phyloP scores from a whole-genome alignment of 192 early-diverging fungal species.

The Backusella sp. region DNA sequence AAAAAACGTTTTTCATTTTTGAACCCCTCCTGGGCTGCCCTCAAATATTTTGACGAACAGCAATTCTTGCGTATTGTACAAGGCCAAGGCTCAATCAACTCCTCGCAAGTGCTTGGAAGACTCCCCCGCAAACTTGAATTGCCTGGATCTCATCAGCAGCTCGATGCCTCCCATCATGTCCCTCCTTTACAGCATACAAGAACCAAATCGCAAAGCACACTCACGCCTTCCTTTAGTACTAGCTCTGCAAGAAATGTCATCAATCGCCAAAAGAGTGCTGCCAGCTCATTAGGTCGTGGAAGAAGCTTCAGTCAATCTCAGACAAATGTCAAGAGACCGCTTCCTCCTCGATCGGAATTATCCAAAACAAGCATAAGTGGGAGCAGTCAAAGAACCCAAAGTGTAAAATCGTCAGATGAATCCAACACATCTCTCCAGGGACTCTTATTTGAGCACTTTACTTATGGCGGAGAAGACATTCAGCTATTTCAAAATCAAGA shows the following conservation, averaged over 20 bases:
- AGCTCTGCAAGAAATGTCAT: background rate
- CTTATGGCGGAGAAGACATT: conserved; percentile 19
- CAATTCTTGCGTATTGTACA: conserved; percentile 35
- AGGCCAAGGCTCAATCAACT: conserved; percentile 17
- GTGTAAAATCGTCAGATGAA: background rate
- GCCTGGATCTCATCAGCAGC: background rate
- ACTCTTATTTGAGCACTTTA: conserved; percentile 16
- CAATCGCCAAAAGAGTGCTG: background rate
- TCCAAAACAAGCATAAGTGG: background rate
- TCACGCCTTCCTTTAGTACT: background rate
- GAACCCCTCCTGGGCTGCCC: conserved; percentile 37
- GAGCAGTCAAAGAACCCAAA: background rate
- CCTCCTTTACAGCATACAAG: conserved; percentile 2
- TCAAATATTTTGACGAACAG: conserved; percentile 39
- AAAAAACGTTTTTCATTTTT: conserved; percentile 38
- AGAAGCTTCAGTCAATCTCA: background rate
- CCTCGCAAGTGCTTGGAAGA: conserved; percentile 20
- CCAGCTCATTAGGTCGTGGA: background rate
- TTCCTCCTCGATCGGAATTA: background rate
- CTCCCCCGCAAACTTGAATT: conserved; percentile 23
- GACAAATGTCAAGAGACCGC: background rate
- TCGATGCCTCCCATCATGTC: background rate
- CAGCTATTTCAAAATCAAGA: background rate
- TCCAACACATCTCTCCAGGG: background rate
- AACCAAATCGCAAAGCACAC: background rate